Base-by-base conservation (phyloP, 208 protist species). In the Acanthamoeba culbertsoni region DNA sequence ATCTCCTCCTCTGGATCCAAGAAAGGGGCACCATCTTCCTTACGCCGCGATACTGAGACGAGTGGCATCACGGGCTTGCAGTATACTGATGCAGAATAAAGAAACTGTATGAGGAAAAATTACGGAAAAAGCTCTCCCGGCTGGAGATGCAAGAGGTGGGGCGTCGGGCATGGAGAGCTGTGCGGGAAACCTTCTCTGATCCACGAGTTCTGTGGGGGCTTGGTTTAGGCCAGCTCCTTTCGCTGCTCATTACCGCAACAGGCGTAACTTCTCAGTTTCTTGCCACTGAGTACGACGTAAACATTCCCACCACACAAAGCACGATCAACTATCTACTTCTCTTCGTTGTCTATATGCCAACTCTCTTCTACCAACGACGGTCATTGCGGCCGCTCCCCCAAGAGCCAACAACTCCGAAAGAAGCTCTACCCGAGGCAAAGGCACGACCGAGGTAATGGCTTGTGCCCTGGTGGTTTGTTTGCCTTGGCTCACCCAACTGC, bases 241-340 rank as follows among this genome's bases (percentile, higher is more conserved):
- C 98, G 0, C 96, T 99, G 33, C 86, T 98, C 37, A 98, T 97
- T 16, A 97, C 97, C 31, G 75, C 97, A 16, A 99, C 98, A 0
- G 98, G 97, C 26, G 96, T 98, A 16, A 97, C 96, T 10, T 98
- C 97, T 6, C 98, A 97, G 2, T 96, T 96, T 79, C 94, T 98
- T 10, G 97, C 97, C 18, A 95, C 97, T 20, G 23, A 68, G 33
- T 96, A 98, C 86, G 93, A 97, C 48, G 96, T 98, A 33, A 98
- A 97, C 91, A 98, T 98, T 46, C 97, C 98, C 16, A 92, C 98
- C 7, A 91, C 98, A 20, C 98, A 99, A 84, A 92, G 73, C 28
- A 42, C 75, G 23, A 55, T 95, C 42, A 95, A 95, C 35, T 95
- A 95, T 62, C 42, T 95, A 10, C 63, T 95, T 20, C 31, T 95